phyloP scores from a whole-genome alignment of 192 early-diverging fungal species.

The Phycomyces blakesleeanus region DNA sequence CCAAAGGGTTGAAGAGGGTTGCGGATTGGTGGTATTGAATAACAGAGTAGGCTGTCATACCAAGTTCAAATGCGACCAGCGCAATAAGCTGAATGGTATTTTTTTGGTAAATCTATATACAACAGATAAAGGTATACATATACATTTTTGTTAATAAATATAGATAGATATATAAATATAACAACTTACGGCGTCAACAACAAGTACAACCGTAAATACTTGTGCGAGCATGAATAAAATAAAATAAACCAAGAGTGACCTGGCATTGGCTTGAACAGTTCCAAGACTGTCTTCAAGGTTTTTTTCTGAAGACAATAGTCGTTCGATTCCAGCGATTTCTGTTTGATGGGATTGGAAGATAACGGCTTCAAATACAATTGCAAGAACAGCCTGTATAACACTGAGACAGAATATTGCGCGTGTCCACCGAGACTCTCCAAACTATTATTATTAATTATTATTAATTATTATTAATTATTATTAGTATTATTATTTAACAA shows the following conservation, averaged over 20 bases:
- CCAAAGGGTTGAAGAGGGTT: constrained; percentile 23
- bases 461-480: background rate
- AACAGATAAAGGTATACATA: constrained; percentile 3
- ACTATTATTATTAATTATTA: constrained; percentile 16
- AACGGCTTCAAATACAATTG: constrained; percentile 35
- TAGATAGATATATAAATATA: background rate
- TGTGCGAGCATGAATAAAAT: constrained; percentile 85
- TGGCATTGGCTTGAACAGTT: constrained; percentile 40
- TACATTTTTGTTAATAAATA: background rate
- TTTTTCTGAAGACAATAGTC: constrained; percentile 5
- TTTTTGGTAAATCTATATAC: constrained; percentile 70
- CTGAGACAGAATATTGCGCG: constrained; percentile 31
- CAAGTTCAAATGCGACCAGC: constrained; percentile 64
- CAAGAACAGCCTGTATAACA: constrained; percentile 23
- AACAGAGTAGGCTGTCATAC: constrained; percentile 61
- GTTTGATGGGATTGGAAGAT: constrained; percentile 29
- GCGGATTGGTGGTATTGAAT: constrained; percentile 61
- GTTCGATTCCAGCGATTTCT: constrained; percentile 17
- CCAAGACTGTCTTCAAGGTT: constrained; percentile 2
- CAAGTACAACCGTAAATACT: constrained; percentile 76
- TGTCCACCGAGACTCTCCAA: constrained; percentile 41
- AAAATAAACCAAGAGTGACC: constrained; percentile 74
- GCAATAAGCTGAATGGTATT: constrained; percentile 91
- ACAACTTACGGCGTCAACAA: constrained; percentile 73
- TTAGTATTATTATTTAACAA: background rate